These are phyloP conservation scores for Tetrapyrgos nigripes DNA, from an alignment of 1,284 basidiomycete species.

Conservation along the genomic window DNA sequence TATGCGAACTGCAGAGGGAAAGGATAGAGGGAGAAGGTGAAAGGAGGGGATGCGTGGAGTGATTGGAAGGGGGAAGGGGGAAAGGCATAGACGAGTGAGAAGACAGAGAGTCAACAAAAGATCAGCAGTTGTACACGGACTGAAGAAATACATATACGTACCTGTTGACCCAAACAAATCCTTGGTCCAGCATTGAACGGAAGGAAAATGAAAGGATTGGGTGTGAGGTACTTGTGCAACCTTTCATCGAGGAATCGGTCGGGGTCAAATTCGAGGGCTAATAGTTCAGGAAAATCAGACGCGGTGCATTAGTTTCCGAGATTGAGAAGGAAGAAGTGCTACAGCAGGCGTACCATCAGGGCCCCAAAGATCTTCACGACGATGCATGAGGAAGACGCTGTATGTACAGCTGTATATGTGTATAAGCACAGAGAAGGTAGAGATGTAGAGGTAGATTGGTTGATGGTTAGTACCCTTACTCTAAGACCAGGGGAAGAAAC, in stretches of 20 bases:
- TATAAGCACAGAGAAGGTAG: background rate
- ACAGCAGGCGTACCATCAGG: too few species aligned
- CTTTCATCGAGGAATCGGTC: slow-evolving; percentile 64
- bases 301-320: background rate
- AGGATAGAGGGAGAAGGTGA: background rate
- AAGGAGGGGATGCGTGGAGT: too few species aligned
- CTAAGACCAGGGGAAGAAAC: slow-evolving; percentile 31
- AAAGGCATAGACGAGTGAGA: slow-evolving; percentile 64
- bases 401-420: too few species aligned
- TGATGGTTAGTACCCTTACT: too few species aligned
- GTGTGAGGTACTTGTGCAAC: slow-evolving; percentile 53
- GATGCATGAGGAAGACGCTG: too few species aligned
- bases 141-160: slow-evolving; percentile 70
- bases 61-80: slow-evolving; percentile 8
- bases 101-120: too few species aligned
- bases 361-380: too few species aligned
- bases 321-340: too few species aligned
- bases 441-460: background rate
- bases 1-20: too few species aligned
- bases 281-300: background rate
- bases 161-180: too few species aligned
- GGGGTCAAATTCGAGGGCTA: slow-evolving; percentile 63
- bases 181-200: too few species aligned
- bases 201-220: too few species aligned
- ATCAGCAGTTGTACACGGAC: slow-evolving; percentile 64